Evolutionary conservation across 805 yeast genomes (phyloP), one percentile per base, ranked within the genome.

Genomic region (Candida ficus): DNA sequence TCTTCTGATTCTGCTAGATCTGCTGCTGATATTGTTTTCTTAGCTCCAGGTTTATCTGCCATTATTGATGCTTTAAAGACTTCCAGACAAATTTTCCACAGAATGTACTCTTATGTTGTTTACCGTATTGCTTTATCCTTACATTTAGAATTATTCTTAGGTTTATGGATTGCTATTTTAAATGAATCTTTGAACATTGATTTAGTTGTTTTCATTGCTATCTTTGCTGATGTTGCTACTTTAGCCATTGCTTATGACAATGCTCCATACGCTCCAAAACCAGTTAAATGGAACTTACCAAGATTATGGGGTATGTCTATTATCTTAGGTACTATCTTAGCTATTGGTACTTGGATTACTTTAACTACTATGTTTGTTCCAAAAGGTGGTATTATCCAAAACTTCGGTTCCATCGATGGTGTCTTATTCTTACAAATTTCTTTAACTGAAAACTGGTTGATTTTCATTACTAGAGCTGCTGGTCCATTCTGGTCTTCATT

Each of bases 401-500:
- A 88, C 83, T 89, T 86, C 70, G 96, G 96, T 82, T 76, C 90
- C 54, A 71, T 83, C 56, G 96, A 88, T 63, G 93, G 96, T 79
- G 83, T 89, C 61, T 72, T 88, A 71, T 88, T 88, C 83, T 78
- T 88, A 73, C 88, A 88, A 75, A 88, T 88, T 63, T 85, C 96
- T 45, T 79, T 88, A 66, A 87, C 96, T 67, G 96, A 88, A 76
- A 88, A 89, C 76, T 88, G 96, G 96, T 81, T 88, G 70, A 88
- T 88, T 76, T 88, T 88, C 85, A 75, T 89, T 64, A 88, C 96
- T 61, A 83, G 96, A 77, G 95, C 96, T 64, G 84, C 79, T 67
- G 96, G 96, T 76, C 96, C 96, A 63, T 89, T 89, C 93, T 89
- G 96, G 96, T 84, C 96, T 46, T 87, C 96, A 35, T 61, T 75